These are phyloP conservation scores for Triangularia verruculosa DNA, from an alignment of 2,329 filamentous ascomycete species.

Conservation along the genomic window DNA sequence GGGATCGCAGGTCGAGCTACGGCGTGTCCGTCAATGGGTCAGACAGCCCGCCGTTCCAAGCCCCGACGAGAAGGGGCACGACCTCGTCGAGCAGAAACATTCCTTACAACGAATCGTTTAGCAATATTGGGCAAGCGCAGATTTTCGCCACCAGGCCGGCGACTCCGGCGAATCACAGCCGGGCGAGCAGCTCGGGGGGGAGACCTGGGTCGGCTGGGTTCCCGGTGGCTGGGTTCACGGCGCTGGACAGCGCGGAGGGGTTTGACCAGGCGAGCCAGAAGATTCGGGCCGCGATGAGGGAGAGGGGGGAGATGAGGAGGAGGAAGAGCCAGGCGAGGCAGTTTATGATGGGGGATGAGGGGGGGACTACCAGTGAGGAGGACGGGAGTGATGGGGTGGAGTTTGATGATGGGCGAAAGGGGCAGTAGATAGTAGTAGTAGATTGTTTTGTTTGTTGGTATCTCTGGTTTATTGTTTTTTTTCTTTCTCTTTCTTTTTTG, in stretches of 20 bases:
- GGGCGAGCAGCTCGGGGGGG: constrained; percentile 67
- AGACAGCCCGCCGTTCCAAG: constrained; percentile 39
- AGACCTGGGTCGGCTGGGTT: constrained; percentile 54
- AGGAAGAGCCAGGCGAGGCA: constrained; percentile 44
- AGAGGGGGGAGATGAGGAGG: constrained; percentile 63
- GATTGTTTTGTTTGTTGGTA: not conserved
- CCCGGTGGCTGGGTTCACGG: constrained; percentile 67
- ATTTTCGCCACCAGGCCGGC: constrained; percentile 87
- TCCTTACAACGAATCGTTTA: constrained; percentile 90
- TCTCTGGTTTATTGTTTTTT: not conserved
- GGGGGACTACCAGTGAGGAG: constrained; percentile 15
- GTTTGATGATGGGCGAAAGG: constrained; percentile 6
- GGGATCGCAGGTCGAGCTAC: constrained; percentile 11
- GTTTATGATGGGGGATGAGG: constrained; percentile 41
- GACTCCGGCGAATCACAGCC: constrained; percentile 65
- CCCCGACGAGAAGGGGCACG: constrained; percentile 45
- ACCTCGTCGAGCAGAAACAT: constrained; percentile 52
- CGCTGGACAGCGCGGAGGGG: constrained; percentile 63
- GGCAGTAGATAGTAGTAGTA: not conserved
- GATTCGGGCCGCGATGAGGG: constrained; percentile 80
- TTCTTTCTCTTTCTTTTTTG: no score
- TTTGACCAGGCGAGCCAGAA: constrained; percentile 81
- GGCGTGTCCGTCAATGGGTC: constrained; percentile 20
- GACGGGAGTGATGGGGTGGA: constrained; percentile 13
- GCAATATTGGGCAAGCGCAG: constrained; percentile 80